A percentile compares a stretch with the other conserved stretches of the same genome.
Evolutionary conservation across 2,329 filamentous ascomycete genomes (phyloP).

Genomic region (Gaeumannomyces sp.): DNA sequence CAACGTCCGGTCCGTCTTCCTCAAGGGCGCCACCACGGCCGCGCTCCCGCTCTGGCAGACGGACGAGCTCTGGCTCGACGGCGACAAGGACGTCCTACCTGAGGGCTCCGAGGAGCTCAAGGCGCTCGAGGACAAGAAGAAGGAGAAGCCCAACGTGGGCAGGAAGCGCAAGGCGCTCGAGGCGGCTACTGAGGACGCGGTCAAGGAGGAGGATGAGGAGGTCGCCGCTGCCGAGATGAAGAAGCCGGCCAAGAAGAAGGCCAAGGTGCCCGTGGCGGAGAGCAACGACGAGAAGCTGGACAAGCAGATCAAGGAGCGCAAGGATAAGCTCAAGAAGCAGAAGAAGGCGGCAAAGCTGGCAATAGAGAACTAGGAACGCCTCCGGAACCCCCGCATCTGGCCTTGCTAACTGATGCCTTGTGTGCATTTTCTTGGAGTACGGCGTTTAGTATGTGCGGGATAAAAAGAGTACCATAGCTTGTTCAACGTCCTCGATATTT

Average conservation of each 20-base stretch:
- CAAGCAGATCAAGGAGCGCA: constrained; percentile 54
- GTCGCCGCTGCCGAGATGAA: constrained; percentile 25
- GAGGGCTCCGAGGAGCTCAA: constrained; percentile 42
- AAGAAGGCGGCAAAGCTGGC: constrained; percentile 46
- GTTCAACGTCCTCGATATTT: neutral
- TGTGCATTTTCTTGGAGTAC: neutral
- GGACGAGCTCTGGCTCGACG: constrained; percentile 81
- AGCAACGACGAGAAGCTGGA: constrained; percentile 48
- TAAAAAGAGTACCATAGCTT: neutral
- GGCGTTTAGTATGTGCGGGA: neutral
- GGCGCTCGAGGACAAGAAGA: constrained; percentile 28
- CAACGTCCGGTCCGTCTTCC: constrained; percentile 75
- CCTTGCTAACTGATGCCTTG: neutral
- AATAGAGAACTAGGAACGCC: constrained; percentile 11
- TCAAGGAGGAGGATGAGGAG: constrained; percentile 17
- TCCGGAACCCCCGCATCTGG: neutral
- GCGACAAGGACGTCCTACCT: constrained; percentile 64
- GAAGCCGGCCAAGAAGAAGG: constrained; percentile 39
- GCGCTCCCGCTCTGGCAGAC: constrained; percentile 93
- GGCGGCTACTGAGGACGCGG: constrained; percentile 14
- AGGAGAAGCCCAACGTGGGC: constrained; percentile 50
- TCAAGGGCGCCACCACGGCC: constrained; percentile 85
- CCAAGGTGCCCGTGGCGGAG: constrained; percentile 24
- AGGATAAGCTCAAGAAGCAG: constrained; percentile 51
- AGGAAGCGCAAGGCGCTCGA: constrained; percentile 56